phyloP scores from a whole-genome alignment of 345 rosid genomes.

The Acer saccharum region DNA sequence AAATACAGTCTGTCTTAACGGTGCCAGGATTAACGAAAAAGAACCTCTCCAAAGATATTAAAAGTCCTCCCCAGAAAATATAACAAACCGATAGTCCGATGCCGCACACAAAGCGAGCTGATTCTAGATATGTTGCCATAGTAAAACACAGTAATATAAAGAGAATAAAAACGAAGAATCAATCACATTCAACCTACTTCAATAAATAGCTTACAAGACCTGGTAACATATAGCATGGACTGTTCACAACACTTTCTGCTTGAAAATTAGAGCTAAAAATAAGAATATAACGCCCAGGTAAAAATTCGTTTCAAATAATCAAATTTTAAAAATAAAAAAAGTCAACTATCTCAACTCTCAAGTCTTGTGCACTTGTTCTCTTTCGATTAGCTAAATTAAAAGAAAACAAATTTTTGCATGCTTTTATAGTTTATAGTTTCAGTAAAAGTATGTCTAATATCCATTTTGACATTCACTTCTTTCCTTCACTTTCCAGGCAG shows the following conservation, averaged over 20 bases:
- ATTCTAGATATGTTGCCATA: background rate
- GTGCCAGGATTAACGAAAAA: background rate
- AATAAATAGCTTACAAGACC: background rate
- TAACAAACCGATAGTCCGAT: background rate
- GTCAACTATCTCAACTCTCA: conserved; percentile 1
- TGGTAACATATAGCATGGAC: background rate
- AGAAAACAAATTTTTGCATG: background rate
- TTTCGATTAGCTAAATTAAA: background rate
- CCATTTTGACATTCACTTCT: background rate
- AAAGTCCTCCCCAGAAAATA: background rate
- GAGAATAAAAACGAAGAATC: background rate
- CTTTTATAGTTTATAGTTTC: background rate
- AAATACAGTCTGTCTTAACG: background rate
- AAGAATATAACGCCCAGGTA: background rate
- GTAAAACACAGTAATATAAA: background rate
- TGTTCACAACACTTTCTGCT: background rate
- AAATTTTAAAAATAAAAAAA: background rate
- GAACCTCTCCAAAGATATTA: background rate
- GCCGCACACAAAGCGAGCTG: background rate
- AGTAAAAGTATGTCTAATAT: background rate
- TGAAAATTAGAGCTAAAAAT: background rate
- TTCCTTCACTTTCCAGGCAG: conserved; percentile 9
- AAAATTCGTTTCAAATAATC: background rate
- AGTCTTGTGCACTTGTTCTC: background rate
- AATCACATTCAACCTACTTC: background rate